A percentile compares a stretch with the other conserved stretches of the same genome.
Evolutionary conservation across 441 rosid genomes (phyloP).

Genomic region (Arabidopsis lyrata): DNA sequence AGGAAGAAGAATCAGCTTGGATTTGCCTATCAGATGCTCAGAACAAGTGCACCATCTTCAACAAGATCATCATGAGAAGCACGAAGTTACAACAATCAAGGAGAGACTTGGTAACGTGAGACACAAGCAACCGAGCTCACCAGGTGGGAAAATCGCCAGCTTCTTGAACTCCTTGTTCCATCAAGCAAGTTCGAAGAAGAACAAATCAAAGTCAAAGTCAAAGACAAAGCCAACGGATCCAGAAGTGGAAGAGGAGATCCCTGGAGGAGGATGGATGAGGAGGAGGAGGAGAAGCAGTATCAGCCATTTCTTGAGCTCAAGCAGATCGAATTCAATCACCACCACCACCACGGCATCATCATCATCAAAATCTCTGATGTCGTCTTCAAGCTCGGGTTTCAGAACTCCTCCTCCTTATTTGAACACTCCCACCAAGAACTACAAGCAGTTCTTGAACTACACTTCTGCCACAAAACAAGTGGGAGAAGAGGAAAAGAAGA

Average conservation of each 20-base stretch:
- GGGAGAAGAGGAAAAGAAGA: conserved; percentile 45
- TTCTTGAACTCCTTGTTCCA: conserved; percentile 87
- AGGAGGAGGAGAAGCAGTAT: conserved; percentile 88
- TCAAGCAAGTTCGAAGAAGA: conserved; percentile 77
- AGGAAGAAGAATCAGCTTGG: conserved; percentile 73
- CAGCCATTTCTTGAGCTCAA: conserved; percentile 78
- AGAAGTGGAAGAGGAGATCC: conserved; percentile 67
- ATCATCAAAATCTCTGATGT: conserved; percentile 59
- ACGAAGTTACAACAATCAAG: conserved; percentile 42
- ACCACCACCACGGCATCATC: conserved; percentile 34
- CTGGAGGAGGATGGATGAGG: conserved; percentile 70
- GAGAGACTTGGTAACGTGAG: conserved; percentile 61
- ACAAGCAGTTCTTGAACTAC: conserved; percentile 58
- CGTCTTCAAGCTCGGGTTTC: conserved; percentile 77
- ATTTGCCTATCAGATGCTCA: conserved; percentile 55
- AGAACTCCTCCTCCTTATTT: conserved; percentile 76
- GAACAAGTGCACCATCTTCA: conserved; percentile 51
- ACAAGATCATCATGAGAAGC: conserved; percentile 45
- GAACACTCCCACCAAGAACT: conserved; percentile 68
- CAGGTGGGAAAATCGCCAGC: conserved; percentile 89
- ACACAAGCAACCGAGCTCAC: conserved; percentile 90
- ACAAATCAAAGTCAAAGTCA: conserved; percentile 69
- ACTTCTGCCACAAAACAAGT: conserved; percentile 59
- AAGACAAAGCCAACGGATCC: conserved; percentile 48
- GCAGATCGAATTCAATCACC: conserved; percentile 46